phyloP scores from a whole-genome alignment of 2,329 filamentous ascomycete species.

The Sordariomycetes sp. region DNA sequence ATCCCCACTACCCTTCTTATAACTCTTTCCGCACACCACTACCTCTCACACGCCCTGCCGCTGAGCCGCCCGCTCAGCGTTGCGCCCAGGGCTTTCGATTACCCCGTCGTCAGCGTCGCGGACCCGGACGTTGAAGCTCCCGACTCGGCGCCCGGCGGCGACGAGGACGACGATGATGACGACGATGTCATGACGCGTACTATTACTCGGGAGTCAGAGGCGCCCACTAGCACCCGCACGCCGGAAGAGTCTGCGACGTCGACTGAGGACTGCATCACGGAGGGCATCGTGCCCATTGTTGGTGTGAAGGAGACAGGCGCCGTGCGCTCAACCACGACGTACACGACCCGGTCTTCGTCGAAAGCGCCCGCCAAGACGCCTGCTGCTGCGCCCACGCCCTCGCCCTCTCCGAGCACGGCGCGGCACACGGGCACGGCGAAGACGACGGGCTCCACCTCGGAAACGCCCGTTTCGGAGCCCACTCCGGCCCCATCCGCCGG shows the following conservation, averaged over 20 bases:
- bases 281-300: neutral
- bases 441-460: neutral
- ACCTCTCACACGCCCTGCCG: neutral
- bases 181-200: neutral
- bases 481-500: neutral
- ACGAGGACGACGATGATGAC: neutral
- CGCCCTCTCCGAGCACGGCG: neutral
- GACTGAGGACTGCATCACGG: neutral
- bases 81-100: slow-evolving; percentile 7
- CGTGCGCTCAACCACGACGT: neutral
- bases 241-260: neutral
- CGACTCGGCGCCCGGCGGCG: neutral
- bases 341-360: neutral
- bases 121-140: neutral
- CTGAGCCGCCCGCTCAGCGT: slow-evolving; percentile 16
- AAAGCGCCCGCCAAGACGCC: neutral
- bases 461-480: neutral
- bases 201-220: neutral
- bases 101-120: slow-evolving; percentile 6
- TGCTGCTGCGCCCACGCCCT: neutral
- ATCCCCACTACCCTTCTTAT: slow-evolving; percentile 14
- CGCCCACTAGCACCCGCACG: neutral
- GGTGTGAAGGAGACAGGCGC: slow-evolving; percentile 2
- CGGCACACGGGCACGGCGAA: no score
- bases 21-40: slow-evolving; percentile 11